These are phyloP conservation scores for Aureobasidium pullulans DNA, from an alignment of 2,329 filamentous ascomycete species.

Conservation along the genomic window DNA sequence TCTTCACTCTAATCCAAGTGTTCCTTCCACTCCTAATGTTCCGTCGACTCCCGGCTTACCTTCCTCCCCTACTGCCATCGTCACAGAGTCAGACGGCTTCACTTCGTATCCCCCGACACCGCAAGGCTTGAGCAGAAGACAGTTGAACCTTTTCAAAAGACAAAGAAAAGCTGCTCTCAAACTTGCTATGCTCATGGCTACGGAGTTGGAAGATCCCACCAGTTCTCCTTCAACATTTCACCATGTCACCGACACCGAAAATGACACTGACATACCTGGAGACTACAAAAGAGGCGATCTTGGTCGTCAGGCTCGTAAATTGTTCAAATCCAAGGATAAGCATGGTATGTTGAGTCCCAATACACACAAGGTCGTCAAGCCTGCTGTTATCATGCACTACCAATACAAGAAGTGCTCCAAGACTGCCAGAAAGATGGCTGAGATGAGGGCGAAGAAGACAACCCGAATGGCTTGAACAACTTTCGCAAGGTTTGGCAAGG, in stretches of 20 bases:
- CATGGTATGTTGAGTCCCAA: background rate
- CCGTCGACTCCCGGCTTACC: background rate
- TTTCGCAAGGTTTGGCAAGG: too few species aligned
- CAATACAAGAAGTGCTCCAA: background rate
- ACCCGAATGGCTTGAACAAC: too few species aligned
- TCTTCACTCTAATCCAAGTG: background rate
- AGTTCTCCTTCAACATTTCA: too few species aligned
- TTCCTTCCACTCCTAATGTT: background rate
- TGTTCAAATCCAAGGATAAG: background rate
- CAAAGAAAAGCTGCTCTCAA: background rate
- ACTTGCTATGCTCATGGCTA: background rate
- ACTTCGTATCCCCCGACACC: background rate
- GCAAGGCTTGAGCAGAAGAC: background rate
- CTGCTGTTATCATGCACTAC: background rate
- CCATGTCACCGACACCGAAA: too few species aligned
- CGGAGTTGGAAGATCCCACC: background rate
- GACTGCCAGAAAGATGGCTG: background rate
- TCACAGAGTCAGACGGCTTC: background rate
- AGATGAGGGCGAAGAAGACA: background rate
- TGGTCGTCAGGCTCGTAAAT: background rate
- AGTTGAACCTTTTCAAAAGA: background rate
- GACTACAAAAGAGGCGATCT: background rate
- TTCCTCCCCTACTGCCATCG: background rate
- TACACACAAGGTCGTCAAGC: background rate
- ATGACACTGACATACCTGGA: background rate